These are phyloP conservation scores for Gentiana dahurica DNA, from an alignment of 257 asterid species.

Conservation along the genomic window DNA sequence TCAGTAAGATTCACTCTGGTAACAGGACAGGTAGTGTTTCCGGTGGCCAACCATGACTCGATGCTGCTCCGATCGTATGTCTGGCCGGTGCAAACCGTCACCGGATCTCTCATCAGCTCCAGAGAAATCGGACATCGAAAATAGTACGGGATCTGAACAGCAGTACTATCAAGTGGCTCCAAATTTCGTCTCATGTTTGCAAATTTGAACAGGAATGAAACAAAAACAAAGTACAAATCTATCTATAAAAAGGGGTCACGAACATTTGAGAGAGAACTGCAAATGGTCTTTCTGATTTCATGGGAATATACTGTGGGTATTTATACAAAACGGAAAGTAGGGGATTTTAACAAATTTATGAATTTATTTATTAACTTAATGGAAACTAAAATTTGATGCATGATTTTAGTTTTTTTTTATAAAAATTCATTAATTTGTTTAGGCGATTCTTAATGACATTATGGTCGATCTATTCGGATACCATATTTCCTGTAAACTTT, in stretches of 20 bases:
- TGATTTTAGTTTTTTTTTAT: too few relatives aligned
- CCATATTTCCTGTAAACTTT: too few relatives aligned
- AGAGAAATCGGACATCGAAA: conserved; percentile 91
- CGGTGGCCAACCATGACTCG: conserved; percentile 96
- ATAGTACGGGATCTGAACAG: conserved; percentile 80
- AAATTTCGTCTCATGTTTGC: conserved; percentile 51
- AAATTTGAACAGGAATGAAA: not conserved
- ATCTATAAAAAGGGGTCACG: not conserved
- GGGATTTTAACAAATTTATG: not conserved
- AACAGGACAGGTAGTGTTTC: conserved; percentile 89
- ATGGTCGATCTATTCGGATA: too few relatives aligned
- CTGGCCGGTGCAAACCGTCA: conserved; percentile 91
- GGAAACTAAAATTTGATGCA: too few relatives aligned
- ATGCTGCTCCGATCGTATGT: conserved; percentile 91
- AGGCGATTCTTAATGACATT: not conserved
- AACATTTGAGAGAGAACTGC: conserved; percentile 21
- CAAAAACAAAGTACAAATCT: not conserved
- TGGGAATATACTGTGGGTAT: conserved; percentile 22
- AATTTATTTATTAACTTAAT: too few relatives aligned
- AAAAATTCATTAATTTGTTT: too few relatives aligned
- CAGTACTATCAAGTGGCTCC: conserved; percentile 57
- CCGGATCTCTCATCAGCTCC: conserved; percentile 93
- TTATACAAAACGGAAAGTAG: conserved; percentile 34
- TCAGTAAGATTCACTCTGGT: conserved; percentile 65
- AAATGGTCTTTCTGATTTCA: conserved; percentile 32